phyloP scores from a whole-genome alignment of 2,329 filamentous ascomycete species.

The Fusarium chlamydosporum region DNA sequence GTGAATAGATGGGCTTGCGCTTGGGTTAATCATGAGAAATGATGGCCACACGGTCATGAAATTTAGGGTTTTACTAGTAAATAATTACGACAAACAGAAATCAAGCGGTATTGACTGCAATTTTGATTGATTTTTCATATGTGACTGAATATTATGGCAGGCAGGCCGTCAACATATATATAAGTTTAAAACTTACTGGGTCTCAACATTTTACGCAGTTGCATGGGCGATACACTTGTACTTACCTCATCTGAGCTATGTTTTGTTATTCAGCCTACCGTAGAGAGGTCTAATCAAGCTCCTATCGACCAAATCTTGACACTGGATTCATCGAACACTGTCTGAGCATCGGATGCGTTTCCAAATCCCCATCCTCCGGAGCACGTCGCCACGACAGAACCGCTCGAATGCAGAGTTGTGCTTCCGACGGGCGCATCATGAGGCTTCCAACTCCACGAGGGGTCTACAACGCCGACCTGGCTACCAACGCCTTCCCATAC shows the following conservation, averaged over 20 bases:
- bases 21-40: conserved; percentile 37
- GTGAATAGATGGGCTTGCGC: conserved; percentile 24
- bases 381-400: conserved; percentile 70
- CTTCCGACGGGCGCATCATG: conserved; percentile 65
- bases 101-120: conserved; percentile 2
- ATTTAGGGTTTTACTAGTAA: conserved; percentile 24
- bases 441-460: conserved; percentile 66
- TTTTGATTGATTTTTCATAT: neutral
- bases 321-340: conserved; percentile 47
- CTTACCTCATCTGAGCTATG: neutral
- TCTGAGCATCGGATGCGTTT: conserved; percentile 11
- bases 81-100: conserved; percentile 37
- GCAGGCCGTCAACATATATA: neutral
- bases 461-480: conserved; percentile 59
- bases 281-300: conserved; percentile 13
- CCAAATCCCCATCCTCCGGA: conserved; percentile 66
- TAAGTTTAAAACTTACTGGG: neutral
- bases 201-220: neutral
- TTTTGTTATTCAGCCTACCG: neutral
- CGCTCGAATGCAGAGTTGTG: conserved; percentile 66
- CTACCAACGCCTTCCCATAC: conserved; percentile 72
- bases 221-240: neutral
- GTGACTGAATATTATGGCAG: neutral
- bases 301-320: conserved; percentile 49
- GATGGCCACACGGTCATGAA: conserved; percentile 38